A percentile compares a stretch with the other conserved stretches of the same genome.
Evolutionary conservation across 2,329 filamentous ascomycete species (phyloP).

Genomic region (Colletotrichum cordylinicola): DNA sequence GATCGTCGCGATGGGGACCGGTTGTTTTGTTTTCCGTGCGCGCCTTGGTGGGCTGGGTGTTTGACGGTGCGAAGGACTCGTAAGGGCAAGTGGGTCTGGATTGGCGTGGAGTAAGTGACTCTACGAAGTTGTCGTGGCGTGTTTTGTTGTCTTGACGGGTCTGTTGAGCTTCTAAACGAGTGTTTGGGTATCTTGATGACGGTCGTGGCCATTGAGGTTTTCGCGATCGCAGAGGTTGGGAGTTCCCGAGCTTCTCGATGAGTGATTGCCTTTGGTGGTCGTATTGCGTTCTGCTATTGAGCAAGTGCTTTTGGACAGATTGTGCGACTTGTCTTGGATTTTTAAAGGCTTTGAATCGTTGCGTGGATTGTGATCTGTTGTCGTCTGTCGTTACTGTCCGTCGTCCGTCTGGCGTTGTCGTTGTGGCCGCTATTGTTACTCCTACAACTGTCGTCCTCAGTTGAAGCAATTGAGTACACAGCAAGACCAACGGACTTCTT

Average conservation of each 20-base stretch:
- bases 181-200: background rate
- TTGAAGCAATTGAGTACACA: background rate
- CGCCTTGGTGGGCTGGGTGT: background rate
- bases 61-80: background rate
- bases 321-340: background rate
- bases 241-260: background rate
- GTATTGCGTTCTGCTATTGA: background rate
- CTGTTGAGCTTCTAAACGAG: background rate
- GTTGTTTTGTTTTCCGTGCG: background rate
- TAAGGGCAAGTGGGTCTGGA: background rate
- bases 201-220: no score
- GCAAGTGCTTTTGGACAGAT: background rate
- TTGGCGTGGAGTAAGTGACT: background rate
- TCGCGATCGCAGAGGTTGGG: background rate
- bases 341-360: background rate
- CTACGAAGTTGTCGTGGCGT: background rate
- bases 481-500: no score
- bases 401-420: background rate
- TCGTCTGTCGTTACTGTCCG: rapidly evolving
- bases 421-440: background rate
- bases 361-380: rapidly evolving
- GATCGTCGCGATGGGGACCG: background rate
- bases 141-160: background rate
- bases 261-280: no score
- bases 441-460: background rate